phyloP scores from a whole-genome alignment of 805 yeast genomes.

The Saccharomyces mikatae region DNA sequence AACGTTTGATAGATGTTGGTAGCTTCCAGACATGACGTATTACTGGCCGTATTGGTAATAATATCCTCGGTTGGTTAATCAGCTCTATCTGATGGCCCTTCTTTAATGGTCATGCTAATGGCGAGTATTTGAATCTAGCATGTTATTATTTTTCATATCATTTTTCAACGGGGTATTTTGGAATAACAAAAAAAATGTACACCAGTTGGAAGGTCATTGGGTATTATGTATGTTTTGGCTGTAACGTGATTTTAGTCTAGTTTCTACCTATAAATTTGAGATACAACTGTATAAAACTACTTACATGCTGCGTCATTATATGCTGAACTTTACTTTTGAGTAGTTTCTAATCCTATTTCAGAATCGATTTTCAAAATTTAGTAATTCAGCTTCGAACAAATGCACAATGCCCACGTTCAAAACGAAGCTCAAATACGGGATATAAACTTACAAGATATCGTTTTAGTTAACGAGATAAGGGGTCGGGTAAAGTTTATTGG shows the following conservation, averaged over 20 bases:
- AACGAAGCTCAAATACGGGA: neutral
- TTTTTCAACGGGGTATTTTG: neutral
- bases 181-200: neutral
- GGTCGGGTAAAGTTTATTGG: constrained; percentile 50
- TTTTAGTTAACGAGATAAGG: constrained; percentile 31
- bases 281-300: neutral
- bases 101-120: neutral
- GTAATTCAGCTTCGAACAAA: neutral
- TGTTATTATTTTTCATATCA: neutral
- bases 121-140: neutral
- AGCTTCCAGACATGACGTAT: constrained; percentile 12
- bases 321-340: neutral
- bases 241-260: neutral
- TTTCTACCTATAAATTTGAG: neutral
- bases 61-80: neutral
- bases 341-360: neutral
- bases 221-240: neutral
- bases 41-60: neutral
- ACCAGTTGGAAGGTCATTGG: neutral
- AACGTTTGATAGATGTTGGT: constrained; percentile 30
- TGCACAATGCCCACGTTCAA: neutral
- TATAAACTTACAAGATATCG: constrained; percentile 22
- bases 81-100: neutral
- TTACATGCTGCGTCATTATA: neutral
- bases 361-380: neutral